These are phyloP conservation scores for Cyamopsis tetragonoloba DNA, from an alignment of 306 rosid species.

Conservation along the genomic window DNA sequence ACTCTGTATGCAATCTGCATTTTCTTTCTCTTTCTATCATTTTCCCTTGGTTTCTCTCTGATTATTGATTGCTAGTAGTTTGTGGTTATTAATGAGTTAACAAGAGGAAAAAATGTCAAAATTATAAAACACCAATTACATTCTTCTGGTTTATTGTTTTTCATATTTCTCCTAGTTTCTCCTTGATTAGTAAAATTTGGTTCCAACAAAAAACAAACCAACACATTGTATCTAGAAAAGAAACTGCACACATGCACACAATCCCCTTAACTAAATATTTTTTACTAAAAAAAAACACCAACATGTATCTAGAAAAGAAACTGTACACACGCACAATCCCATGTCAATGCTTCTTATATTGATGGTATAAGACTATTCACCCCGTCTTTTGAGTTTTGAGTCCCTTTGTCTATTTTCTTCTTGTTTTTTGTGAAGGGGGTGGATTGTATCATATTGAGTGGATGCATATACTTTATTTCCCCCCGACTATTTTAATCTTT, in stretches of 20 bases:
- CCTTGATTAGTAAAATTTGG: not conserved
- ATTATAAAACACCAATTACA: not conserved
- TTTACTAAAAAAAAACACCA: no score
- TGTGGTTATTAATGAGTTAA: not conserved
- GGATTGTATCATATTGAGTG: not conserved
- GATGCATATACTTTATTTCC: not conserved
- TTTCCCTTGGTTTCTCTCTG: not conserved
- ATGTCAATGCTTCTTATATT: not conserved
- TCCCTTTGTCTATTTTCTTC: not conserved
- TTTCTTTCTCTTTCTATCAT: not conserved
- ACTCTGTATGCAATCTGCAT: not conserved
- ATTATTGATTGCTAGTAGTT: not conserved
- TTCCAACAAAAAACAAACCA: not conserved
- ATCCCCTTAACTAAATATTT: no score
- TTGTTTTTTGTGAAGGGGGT: not conserved
- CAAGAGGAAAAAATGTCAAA: not conserved
- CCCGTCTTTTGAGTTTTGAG: not conserved
- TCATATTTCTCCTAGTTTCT: conserved; percentile 7
- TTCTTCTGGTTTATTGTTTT: conserved; percentile 12
- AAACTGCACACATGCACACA: not conserved
- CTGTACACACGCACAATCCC: not conserved
- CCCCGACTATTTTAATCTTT: conserved; percentile 7
- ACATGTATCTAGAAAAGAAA: no score
- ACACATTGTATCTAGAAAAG: not conserved
- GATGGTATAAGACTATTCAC: not conserved